Percentiles rank a stretch among this genome's conserved stretches.
Conservation (phyloP, 257 asterid genomes). For the Eustoma russellianum region DNA sequence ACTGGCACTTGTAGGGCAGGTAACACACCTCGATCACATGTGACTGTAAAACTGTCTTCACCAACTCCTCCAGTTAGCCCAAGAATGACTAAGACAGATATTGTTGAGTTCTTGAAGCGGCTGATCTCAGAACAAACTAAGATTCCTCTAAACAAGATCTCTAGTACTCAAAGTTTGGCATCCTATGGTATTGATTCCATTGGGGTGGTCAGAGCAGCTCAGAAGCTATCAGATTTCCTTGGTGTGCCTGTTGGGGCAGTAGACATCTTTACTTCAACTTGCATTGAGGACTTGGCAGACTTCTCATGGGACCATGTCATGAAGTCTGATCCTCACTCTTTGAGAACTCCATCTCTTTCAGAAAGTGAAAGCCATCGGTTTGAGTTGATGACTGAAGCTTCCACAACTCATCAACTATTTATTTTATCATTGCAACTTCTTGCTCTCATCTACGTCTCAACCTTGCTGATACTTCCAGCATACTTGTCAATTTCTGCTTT, state of each 20-base stretch:
- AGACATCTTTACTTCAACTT: conserved; percentile 83
- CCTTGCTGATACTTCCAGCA: conserved; percentile 55
- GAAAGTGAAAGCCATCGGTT: conserved; percentile 31
- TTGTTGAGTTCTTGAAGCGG: conserved; percentile 46
- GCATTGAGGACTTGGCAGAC: conserved; percentile 66
- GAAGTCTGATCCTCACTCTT: conserved; percentile 42
- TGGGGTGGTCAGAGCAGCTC: conserved; percentile 95
- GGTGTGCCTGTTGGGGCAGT: conserved; percentile 83
- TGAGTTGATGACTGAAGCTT: conserved; percentile 35
- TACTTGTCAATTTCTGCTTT: conserved; percentile 35
- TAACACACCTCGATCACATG: conserved; percentile 49
- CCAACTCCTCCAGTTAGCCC: conserved; percentile 21
- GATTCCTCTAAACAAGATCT: conserved; percentile 43
- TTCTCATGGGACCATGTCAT: conserved; percentile 50
- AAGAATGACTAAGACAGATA: conserved; percentile 31
- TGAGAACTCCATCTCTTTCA: conserved; percentile 13
- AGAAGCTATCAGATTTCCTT: conserved; percentile 76
- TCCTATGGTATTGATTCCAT: conserved; percentile 84
- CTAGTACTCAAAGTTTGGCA: conserved; percentile 48
- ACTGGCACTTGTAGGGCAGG: conserved; percentile 78
- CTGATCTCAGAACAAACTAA: conserved; percentile 66
- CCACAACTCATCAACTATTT: conserved; percentile 31
- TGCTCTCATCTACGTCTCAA: conserved; percentile 41
- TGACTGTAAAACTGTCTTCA: conserved; percentile 15
- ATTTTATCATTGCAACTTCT: conserved; percentile 40